Conservation (phyloP, 1,284 basidiomycete genomes). For the Naganishia sp. region DNA sequence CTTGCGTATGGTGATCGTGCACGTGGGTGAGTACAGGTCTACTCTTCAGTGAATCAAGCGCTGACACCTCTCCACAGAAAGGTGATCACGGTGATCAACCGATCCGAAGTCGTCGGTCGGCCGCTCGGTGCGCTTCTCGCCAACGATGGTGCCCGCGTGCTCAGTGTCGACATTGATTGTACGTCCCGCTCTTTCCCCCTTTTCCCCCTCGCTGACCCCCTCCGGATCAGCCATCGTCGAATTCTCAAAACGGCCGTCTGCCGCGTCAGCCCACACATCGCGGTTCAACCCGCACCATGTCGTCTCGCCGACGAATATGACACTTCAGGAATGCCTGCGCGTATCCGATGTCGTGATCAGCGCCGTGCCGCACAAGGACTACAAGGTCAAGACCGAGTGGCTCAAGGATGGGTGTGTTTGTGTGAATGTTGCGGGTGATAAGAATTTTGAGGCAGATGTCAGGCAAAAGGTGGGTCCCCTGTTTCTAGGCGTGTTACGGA, state of each 20-base stretch:
- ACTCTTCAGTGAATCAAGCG: neutral
- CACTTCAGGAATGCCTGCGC: conserved; percentile 74
- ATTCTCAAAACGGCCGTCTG: conserved; percentile 80
- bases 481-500: conserved; percentile 22
- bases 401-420: conserved; percentile 92
- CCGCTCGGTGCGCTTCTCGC: conserved; percentile 89
- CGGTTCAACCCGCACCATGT: conserved; percentile 80
- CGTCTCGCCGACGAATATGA: conserved; percentile 63
- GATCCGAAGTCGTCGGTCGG: conserved; percentile 93
- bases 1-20: conserved; percentile 92
- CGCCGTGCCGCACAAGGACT: conserved; percentile 80
- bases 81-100: conserved; percentile 91
- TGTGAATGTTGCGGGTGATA: conserved; percentile 90
- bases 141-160: conserved; percentile 93
- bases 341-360: conserved; percentile 87
- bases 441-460: conserved; percentile 94
- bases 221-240: conserved; percentile 49
- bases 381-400: conserved; percentile 85
- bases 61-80: conserved; percentile 51
- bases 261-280: conserved; percentile 40
- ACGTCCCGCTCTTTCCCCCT: conserved; percentile 31
- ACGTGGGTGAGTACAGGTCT: conserved; percentile 61
- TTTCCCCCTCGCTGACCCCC: neutral
- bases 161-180: conserved; percentile 93
- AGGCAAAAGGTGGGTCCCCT: conserved; percentile 68